Evolutionary conservation across 306 rosid species (phyloP).

Genomic region (Casuarina glauca): DNA sequence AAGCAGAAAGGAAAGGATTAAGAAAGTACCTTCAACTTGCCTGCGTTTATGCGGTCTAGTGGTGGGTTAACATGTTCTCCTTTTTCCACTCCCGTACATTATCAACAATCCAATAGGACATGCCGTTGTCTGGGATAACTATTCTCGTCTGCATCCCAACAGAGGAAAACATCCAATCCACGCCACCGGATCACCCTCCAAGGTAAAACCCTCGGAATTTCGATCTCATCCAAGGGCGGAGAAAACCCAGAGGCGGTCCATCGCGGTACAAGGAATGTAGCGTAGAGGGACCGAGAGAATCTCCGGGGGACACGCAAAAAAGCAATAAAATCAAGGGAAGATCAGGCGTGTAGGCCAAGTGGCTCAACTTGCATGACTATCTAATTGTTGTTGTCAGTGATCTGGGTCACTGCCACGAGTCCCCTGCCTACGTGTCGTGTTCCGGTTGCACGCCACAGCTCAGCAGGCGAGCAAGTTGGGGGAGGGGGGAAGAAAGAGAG

Average conservation of each 20-base stretch:
- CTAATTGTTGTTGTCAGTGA: neutral
- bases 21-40: neutral
- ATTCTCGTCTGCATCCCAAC: neutral
- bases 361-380: conserved; percentile 28
- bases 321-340: neutral
- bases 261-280: neutral
- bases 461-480: conserved; percentile 26
- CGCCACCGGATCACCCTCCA: neutral
- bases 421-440: neutral
- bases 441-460: conserved; percentile 10
- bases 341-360: conserved; percentile 28
- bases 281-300: conserved; percentile 19
- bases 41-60: neutral
- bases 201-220: neutral
- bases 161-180: neutral
- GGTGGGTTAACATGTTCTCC: neutral
- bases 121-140: neutral
- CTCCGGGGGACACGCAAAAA: conserved; percentile 31
- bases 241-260: neutral
- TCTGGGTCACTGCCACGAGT: conserved; percentile 34
- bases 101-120: neutral
- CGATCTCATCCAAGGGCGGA: neutral
- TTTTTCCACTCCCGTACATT: neutral
- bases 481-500: neutral
- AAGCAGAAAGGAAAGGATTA: neutral